These are phyloP conservation scores for Aspergillus sp. DNA, from an alignment of 2,329 filamentous ascomycete species.

Conservation along the genomic window DNA sequence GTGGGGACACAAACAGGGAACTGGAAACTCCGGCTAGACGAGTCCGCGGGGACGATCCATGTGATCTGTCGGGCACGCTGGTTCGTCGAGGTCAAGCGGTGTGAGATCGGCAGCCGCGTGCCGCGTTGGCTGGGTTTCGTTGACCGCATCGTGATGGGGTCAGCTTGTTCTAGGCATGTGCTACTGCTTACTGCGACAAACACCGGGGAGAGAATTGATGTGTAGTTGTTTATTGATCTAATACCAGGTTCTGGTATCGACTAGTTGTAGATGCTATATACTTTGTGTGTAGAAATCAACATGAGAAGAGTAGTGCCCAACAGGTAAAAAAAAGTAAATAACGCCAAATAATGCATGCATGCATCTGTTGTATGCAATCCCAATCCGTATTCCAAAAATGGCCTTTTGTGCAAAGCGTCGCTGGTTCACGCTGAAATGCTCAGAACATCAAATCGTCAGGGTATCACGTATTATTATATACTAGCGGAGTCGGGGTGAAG, in stretches of 20 bases:
- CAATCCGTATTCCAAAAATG: not conserved
- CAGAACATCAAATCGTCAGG: slow-evolving; percentile 9
- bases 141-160: too few relatives aligned
- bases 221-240: not conserved
- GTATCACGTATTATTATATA: slow-evolving; percentile 22
- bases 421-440: not conserved
- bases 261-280: slow-evolving; percentile 4
- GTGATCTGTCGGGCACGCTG: not conserved
- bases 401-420: not conserved
- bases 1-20: too few relatives aligned
- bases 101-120: not conserved
- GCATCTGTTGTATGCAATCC: not conserved
- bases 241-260: not conserved
- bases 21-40: not conserved
- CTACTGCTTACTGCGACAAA: too few relatives aligned
- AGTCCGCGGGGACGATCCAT: not conserved
- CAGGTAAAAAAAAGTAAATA: not conserved
- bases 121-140: not conserved
- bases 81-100: slow-evolving; percentile 1
- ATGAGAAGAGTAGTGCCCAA: slow-evolving; percentile 2
- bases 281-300: not conserved
- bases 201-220: not conserved
- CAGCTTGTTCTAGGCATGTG: not conserved
- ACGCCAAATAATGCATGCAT: slow-evolving; percentile 7
- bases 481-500: slow-evolving; percentile 3